A percentile compares a stretch with the other conserved stretches of the same genome.
phyloP scores from a whole-genome alignment of 2,329 filamentous ascomycete genomes.

The Paecilomyces variotii region DNA sequence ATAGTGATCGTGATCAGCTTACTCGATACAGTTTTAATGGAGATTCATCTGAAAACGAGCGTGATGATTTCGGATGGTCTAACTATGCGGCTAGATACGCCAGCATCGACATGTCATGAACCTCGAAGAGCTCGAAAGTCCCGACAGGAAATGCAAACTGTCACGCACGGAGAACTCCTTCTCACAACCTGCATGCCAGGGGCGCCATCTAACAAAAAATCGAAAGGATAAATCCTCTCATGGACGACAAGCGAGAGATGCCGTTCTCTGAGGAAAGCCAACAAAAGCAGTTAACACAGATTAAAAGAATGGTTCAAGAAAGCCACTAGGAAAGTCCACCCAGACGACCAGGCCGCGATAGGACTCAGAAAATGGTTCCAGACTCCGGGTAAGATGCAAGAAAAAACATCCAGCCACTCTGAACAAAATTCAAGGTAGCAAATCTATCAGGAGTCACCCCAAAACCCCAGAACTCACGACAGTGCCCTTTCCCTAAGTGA shows the following conservation, averaged over 20 bases:
- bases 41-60: background rate
- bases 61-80: background rate
- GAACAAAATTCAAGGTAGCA: background rate
- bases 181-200: background rate
- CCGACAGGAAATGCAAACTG: background rate
- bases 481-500: background rate
- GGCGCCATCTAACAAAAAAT: background rate
- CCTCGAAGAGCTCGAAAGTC: background rate
- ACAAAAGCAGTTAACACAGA: background rate
- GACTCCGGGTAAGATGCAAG: constrained; percentile 21
- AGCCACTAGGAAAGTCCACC: constrained; percentile 5
- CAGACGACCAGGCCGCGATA: constrained; percentile 8
- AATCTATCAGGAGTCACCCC: constrained; percentile 6
- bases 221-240: constrained; percentile 2
- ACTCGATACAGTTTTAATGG: background rate
- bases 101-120: background rate
- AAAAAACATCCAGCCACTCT: constrained; percentile 5
- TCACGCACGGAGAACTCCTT: background rate
- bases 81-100: background rate
- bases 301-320: background rate
- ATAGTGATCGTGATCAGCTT: background rate
- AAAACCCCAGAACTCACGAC: constrained; percentile 9
- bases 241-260: background rate
- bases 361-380: constrained; percentile 8
- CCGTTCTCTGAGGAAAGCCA: background rate